phyloP scores from a whole-genome alignment of 176 grass and related monocot species.

The Musa itinerans region DNA sequence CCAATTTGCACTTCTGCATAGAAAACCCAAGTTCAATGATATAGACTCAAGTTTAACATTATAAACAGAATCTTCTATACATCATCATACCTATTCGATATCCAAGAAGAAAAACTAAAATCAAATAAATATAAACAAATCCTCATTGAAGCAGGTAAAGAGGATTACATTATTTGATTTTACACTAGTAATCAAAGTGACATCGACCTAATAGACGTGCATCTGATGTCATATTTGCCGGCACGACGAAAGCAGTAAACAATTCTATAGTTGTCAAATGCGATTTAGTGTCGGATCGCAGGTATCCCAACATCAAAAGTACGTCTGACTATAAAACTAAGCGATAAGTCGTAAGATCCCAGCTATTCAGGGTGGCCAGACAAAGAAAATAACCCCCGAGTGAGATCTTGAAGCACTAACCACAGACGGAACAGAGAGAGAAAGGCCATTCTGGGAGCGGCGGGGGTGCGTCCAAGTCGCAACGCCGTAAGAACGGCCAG shows the following conservation, averaged over 20 bases:
- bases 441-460: neutral
- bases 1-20: conserved; percentile 50
- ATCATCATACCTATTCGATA: neutral
- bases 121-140: neutral
- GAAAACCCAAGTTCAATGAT: neutral
- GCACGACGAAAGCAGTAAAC: too few relatives aligned
- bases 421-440: neutral
- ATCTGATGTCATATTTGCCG: too few relatives aligned
- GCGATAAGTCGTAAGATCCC: too few relatives aligned
- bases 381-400: neutral
- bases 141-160: neutral
- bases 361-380: neutral
- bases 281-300: too few relatives aligned
- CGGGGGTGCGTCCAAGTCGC: neutral
- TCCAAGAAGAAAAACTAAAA: neutral
- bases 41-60: neutral
- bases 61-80: neutral
- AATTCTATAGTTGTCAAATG: too few relatives aligned
- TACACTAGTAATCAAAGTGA: too few relatives aligned
- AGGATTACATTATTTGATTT: too few relatives aligned
- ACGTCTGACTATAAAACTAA: too few relatives aligned
- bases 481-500: neutral
- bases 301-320: too few relatives aligned
- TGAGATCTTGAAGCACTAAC: neutral
- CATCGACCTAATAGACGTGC: too few relatives aligned